Conservation (phyloP, 352 stramenopile species). For the Pythium insidiosum region DNA sequence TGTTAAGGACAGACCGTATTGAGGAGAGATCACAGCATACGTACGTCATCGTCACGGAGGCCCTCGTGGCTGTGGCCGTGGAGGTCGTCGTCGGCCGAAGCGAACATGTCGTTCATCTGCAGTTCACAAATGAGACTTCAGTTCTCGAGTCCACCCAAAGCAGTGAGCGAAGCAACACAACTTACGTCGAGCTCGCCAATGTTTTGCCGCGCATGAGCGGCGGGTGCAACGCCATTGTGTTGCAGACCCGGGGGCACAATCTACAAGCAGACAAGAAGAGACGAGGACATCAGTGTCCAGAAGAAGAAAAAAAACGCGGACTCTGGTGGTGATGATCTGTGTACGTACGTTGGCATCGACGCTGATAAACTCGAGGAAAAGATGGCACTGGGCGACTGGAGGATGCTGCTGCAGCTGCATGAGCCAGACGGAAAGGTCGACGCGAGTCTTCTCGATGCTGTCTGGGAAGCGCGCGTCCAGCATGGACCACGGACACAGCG, state of each 20-base stretch:
- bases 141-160: too few species aligned
- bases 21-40: background rate
- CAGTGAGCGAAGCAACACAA: background rate
- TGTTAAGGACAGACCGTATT: constrained; percentile 5
- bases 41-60: constrained; percentile 42
- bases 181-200: constrained; percentile 77
- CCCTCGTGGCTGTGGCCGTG: constrained; percentile 44
- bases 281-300: background rate
- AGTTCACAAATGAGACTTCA: too few species aligned
- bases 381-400: constrained; percentile 75
- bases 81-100: constrained; percentile 68
- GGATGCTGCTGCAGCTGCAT: constrained; percentile 73
- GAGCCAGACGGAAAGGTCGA: constrained; percentile 75
- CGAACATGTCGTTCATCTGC: constrained; percentile 74
- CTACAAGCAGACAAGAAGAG: constrained; percentile 11
- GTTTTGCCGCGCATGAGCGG: constrained; percentile 26
- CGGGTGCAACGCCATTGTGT: constrained; percentile 13
- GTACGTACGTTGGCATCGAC: constrained; percentile 59
- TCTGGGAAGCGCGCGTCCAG: constrained; percentile 62
- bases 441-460: constrained; percentile 59
- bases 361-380: constrained; percentile 79
- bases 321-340: too few species aligned
- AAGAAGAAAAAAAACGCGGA: too few species aligned
- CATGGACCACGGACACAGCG: constrained; percentile 37
- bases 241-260: constrained; percentile 39